These are phyloP conservation scores for Pulveroboletus sp. DNA, from an alignment of 768 basidiomycete species.

Conservation along the genomic window DNA sequence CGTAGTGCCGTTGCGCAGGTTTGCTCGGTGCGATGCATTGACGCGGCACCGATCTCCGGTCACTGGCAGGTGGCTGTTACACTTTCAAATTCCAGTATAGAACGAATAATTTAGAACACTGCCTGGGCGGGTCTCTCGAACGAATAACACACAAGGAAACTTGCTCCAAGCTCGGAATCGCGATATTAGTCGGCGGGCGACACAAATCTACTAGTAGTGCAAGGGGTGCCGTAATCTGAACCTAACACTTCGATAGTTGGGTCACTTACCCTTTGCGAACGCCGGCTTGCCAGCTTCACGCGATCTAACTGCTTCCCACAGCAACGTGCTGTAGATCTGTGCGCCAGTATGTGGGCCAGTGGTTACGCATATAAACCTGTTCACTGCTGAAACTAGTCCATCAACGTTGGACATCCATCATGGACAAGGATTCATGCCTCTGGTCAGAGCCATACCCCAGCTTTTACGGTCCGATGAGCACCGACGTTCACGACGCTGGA, in stretches of 20 bases:
- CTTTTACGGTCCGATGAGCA: neutral
- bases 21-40: constrained; percentile 6
- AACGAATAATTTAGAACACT: constrained; percentile 2
- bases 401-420: constrained; percentile 6
- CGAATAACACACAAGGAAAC: neutral
- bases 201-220: neutral
- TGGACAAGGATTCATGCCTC: constrained; percentile 5
- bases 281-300: neutral
- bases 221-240: constrained; percentile 4
- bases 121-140: neutral
- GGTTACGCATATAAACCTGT: constrained; percentile 11
- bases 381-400: neutral
- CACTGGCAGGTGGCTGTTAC: constrained; percentile 12
- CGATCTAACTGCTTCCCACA: constrained; percentile 10
- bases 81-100: constrained; percentile 22
- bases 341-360: neutral
- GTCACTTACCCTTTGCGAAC: neutral
- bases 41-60: neutral
- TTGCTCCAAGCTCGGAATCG: constrained; percentile 16
- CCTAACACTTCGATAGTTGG: neutral
- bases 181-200: constrained; percentile 18
- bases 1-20: neutral
- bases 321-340: constrained; percentile 23
- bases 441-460: constrained; percentile 7
- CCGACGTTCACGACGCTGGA: neutral